Percentiles rank a stretch among this genome's conserved stretches.
phyloP scores from a whole-genome alignment of 2,329 filamentous ascomycete genomes.

The Fusarium ambrosium region DNA sequence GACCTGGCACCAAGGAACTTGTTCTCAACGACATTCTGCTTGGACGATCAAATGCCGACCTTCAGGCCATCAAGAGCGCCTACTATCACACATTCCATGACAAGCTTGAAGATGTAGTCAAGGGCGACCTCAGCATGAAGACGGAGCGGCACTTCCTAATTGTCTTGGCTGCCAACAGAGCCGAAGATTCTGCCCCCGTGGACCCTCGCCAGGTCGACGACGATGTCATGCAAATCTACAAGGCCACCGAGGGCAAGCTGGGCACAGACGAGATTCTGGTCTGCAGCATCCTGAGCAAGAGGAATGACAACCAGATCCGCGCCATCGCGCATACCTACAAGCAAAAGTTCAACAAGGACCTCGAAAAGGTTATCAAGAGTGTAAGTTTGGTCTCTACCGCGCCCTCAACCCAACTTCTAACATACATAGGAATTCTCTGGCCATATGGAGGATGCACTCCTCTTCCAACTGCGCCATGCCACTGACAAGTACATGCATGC shows the following conservation, averaged over 20 bases:
- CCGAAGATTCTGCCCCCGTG: conserved; percentile 83
- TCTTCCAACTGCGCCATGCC: conserved; percentile 83
- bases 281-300: conserved; percentile 80
- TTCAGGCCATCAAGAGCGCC: conserved; percentile 85
- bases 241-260: conserved; percentile 79
- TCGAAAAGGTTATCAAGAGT: conserved; percentile 81
- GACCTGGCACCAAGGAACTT: conserved; percentile 86
- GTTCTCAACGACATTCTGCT: conserved; percentile 90
- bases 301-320: conserved; percentile 86
- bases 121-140: conserved; percentile 85
- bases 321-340: conserved; percentile 84
- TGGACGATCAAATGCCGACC: conserved; percentile 85
- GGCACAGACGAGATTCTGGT: conserved; percentile 83
- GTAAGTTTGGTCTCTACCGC: conserved; percentile 54
- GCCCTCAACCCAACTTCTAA: background rate
- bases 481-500: conserved; percentile 87
- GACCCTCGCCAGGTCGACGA: conserved; percentile 79
- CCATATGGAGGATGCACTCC: conserved; percentile 89
- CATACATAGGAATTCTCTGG: conserved; percentile 79
- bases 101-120: conserved; percentile 79
- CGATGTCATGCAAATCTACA: conserved; percentile 83
- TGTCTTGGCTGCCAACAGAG: conserved; percentile 79
- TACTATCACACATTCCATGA: conserved; percentile 78
- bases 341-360: conserved; percentile 75
- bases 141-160: conserved; percentile 89